phyloP scores from a whole-genome alignment of 139 green algal species.

The Nannochloris sp. region DNA sequence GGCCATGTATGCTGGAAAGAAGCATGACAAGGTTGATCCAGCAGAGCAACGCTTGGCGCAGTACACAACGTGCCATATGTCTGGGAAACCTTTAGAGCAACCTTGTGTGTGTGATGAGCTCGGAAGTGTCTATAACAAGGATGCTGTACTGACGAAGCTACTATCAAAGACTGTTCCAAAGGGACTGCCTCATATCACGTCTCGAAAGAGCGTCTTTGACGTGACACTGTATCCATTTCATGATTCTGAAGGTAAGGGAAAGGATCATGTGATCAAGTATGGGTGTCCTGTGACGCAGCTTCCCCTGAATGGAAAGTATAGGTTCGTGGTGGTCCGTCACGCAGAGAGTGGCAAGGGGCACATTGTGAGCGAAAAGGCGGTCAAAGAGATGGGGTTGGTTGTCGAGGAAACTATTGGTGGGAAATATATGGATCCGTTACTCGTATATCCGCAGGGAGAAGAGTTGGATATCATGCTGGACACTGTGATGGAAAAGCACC shows the following conservation, averaged over 20 bases:
- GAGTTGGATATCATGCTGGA: constrained; percentile 38
- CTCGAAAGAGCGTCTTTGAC: constrained; percentile 52
- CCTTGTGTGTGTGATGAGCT: constrained; percentile 73
- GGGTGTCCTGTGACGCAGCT: constrained; percentile 62
- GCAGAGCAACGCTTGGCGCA: constrained; percentile 51
- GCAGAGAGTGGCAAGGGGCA: constrained; percentile 27
- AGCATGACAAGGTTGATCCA: constrained; percentile 70
- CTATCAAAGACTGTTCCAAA: constrained; percentile 60
- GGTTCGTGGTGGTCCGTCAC: constrained; percentile 40
- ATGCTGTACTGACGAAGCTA: constrained; percentile 32
- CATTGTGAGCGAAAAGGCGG: constrained; percentile 69
- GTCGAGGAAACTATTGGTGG: constrained; percentile 44
- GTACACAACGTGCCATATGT: constrained; percentile 69
- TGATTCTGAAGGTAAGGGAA: not conserved
- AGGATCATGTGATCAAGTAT: constrained; percentile 33
- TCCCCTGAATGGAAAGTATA: constrained; percentile 53
- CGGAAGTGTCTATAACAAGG: constrained; percentile 64
- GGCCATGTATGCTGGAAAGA: constrained; percentile 80
- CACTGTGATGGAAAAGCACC: constrained; percentile 24
- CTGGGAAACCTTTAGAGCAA: constrained; percentile 48
- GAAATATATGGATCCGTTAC: constrained; percentile 34
- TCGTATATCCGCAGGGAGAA: constrained; percentile 42
- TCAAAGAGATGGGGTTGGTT: constrained; percentile 52
- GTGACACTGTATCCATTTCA: constrained; percentile 39
- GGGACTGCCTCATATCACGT: constrained; percentile 56